These are phyloP conservation scores for Elsinoe arachidis DNA, from an alignment of 2,329 filamentous ascomycete species.

Conservation along the genomic window DNA sequence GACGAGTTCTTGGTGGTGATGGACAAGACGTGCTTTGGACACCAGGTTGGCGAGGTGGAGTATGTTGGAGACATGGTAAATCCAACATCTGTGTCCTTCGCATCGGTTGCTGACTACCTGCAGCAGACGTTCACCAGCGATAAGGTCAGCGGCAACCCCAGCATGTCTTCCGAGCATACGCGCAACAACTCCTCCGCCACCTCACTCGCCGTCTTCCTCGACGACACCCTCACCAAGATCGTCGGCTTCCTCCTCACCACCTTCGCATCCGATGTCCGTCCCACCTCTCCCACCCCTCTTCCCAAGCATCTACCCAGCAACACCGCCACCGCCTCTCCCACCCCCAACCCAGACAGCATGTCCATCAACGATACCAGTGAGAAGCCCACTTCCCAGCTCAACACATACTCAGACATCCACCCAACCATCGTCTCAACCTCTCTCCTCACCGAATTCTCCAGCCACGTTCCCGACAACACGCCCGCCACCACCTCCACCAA, in stretches of 20 bases:
- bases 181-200: background rate
- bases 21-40: constrained; percentile 8
- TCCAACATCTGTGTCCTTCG: background rate
- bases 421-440: background rate
- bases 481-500: background rate
- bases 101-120: background rate
- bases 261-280: background rate
- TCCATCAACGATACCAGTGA: background rate
- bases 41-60: constrained; percentile 2
- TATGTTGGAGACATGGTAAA: background rate
- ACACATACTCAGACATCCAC: background rate
- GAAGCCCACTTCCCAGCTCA: background rate
- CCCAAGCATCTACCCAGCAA: background rate
- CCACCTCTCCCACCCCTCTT: too few species aligned
- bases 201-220: background rate
- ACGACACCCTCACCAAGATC: background rate
- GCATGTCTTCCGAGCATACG: background rate
- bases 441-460: background rate
- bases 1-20: background rate
- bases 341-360: background rate
- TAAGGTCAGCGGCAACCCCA: background rate
- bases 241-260: background rate
- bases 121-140: background rate
- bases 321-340: background rate
- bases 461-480: background rate